Base-by-base conservation (phyloP, 345 rosid genomes). In the Melastoma malabathricum region DNA sequence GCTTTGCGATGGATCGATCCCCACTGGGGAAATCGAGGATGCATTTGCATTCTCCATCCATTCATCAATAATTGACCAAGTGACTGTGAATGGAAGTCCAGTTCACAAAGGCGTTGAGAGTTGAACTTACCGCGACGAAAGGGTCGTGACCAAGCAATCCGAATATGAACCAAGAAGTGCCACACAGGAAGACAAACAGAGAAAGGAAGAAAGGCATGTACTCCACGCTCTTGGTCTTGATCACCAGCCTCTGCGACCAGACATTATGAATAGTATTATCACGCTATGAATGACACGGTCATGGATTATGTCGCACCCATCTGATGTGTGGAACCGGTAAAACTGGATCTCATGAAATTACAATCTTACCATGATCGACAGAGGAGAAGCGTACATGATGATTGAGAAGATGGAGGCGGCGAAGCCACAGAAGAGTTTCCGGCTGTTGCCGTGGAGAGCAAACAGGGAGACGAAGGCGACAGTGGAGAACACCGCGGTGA, bases 141-240 rank as follows among this genome's bases (percentile, higher is more conserved):
- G 81, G 81, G 59, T 92, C 98, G 38, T 58, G 69, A 29, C 98
- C 98, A 38, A 92, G 80, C 5, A 92, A 76, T 39, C 98, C 98
- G 60, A 18, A 92, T 46, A 92, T 55, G 59, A 92, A 87, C 96
- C 96, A 92, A 2, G 96, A 87, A 48, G 98, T 92, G 60, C 98
- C 98, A 29, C 96, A 92, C 0, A 92, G 64, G 77, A 92, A 92
- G 7, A 79, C 95, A 47, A 87, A 87, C 29, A 92, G 75, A 46
- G 98, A 92, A 56, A 92, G 59, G 69, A 92, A 87, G 69, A 92
- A 92, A 29, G 98, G 95, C 98, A 92, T 87, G 68, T 20, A 92
- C 77, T 92, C 98, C 64, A 92, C 98, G 52, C 97, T 87, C 72
- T 82, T 81, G 0, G 97, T 92, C 60, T 77, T 82, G 48, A 87